Evolutionary conservation across 139 green algal species (phyloP).

Genomic region (Parachlorella kessleri): DNA sequence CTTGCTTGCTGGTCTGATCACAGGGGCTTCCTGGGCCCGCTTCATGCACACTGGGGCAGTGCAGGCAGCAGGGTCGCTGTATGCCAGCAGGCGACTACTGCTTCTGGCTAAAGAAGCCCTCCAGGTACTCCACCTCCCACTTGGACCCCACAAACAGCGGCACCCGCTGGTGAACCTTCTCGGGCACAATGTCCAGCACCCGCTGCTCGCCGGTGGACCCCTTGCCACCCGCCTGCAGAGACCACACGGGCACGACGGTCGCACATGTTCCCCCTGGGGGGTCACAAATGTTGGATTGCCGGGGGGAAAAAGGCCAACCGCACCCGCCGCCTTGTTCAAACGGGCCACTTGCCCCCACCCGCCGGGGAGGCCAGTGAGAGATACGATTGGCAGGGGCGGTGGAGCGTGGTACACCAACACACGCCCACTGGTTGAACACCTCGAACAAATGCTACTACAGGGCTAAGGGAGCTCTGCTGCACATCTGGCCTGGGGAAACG

Average conservation of each 20-base stretch:
- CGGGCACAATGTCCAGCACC: slow-evolving; percentile 69
- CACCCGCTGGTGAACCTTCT: slow-evolving; percentile 78
- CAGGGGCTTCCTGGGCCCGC: neutral
- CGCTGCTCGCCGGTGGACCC: slow-evolving; percentile 60
- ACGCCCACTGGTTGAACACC: no score
- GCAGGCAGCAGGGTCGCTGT: neutral
- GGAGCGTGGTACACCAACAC: no score
- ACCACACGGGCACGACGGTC: neutral
- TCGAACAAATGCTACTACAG: no score
- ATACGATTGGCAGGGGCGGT: no score
- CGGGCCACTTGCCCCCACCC: no score
- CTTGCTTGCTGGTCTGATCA: no score
- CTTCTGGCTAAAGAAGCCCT: slow-evolving; percentile 70
- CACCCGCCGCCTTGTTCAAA: no score
- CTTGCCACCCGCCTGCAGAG: slow-evolving; percentile 62
- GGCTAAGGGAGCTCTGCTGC: no score
- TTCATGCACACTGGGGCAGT: neutral
- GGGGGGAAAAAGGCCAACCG: no score
- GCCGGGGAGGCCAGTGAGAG: no score
- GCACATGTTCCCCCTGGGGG: neutral
- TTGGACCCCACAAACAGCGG: slow-evolving; percentile 86
- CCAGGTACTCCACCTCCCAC: slow-evolving; percentile 95
- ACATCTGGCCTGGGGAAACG: no score
- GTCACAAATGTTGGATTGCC: no score
- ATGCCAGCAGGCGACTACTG: neutral